A percentile compares a stretch with the other conserved stretches of the same genome.
Conservation (phyloP, 352 stramenopile genomes). For the Globisporangium emineosum region DNA sequence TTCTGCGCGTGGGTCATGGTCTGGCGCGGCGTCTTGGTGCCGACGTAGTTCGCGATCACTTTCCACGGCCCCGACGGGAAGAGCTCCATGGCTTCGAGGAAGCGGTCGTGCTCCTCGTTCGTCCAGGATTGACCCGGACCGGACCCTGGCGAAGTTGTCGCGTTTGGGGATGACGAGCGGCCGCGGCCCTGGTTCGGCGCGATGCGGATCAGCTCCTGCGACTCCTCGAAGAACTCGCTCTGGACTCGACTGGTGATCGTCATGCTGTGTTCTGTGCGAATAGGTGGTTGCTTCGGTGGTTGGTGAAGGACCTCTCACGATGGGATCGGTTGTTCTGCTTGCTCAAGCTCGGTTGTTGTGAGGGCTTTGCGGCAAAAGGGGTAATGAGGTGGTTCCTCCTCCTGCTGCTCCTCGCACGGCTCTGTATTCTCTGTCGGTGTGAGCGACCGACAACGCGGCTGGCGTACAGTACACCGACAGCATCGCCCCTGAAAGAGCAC, state of each 20-base stretch:
- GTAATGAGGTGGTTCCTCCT: constrained; percentile 20
- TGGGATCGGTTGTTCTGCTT: background rate
- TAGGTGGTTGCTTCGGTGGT: background rate
- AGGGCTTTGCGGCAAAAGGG: constrained; percentile 1
- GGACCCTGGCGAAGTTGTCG: background rate
- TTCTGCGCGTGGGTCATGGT: constrained; percentile 31
- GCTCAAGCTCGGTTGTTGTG: background rate
- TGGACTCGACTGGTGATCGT: constrained; percentile 18
- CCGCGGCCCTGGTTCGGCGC: constrained; percentile 16
- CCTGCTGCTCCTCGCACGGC: background rate
- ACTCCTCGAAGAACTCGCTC: constrained; percentile 21
- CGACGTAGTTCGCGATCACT: constrained; percentile 25
- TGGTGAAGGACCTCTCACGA: background rate
- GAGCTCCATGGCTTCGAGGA: constrained; percentile 27
- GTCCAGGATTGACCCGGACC: constrained; percentile 18
- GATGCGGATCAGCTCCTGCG: constrained; percentile 20
- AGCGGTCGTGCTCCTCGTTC: constrained; percentile 24
- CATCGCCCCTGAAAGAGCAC: background rate
- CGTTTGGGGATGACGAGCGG: background rate
- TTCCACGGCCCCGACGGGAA: constrained; percentile 27
- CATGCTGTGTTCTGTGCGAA: constrained; percentile 1
- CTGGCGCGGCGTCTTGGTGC: constrained; percentile 22
- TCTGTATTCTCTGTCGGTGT: background rate
- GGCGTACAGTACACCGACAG: background rate
- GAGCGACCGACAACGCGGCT: background rate